phyloP scores from a whole-genome alignment of 495 filamentous ascomycete species.

The Trichoderma reesei region DNA sequence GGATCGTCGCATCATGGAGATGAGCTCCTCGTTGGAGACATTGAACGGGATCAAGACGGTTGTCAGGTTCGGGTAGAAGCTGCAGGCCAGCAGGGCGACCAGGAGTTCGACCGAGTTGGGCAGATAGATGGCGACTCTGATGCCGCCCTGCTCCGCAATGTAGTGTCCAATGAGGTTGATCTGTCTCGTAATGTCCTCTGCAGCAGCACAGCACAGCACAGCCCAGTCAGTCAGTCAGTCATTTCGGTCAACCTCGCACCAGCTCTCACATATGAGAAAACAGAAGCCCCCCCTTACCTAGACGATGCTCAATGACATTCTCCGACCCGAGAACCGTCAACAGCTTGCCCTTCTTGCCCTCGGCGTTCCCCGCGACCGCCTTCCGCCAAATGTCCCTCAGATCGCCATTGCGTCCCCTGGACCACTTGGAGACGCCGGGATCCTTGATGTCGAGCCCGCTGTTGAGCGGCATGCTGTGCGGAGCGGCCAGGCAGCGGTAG shows the following conservation, averaged over 20 bases:
- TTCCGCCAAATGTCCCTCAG: constrained; percentile 86
- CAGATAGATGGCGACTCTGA: constrained; percentile 79
- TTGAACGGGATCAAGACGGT: constrained; percentile 80
- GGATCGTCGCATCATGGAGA: constrained; percentile 57
- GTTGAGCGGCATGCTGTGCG: constrained; percentile 73
- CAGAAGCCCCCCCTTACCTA: constrained; percentile 32
- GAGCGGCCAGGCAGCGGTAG: constrained; percentile 71
- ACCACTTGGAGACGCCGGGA: constrained; percentile 71
- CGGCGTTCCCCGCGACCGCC: constrained; percentile 56
- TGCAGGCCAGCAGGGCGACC: constrained; percentile 49
- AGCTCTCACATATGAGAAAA: neutral
- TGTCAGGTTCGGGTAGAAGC: constrained; percentile 69
- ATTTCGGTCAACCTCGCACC: neutral
- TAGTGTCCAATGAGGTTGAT: constrained; percentile 80
- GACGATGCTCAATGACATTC: constrained; percentile 56
- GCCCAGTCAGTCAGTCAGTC: neutral
- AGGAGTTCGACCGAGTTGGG: constrained; percentile 90
- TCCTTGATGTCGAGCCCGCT: constrained; percentile 80
- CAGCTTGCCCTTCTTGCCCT: constrained; percentile 61
- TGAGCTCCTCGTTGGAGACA: constrained; percentile 52
- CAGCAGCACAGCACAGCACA: neutral
- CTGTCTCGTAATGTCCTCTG: constrained; percentile 65
- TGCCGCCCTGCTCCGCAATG: constrained; percentile 55
- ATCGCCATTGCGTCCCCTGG: constrained; percentile 74
- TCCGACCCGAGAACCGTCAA: constrained; percentile 71